A percentile compares a stretch with the other conserved stretches of the same genome.
These are phyloP conservation scores for Sporothrix inflata DNA, from an alignment of 2,329 filamentous ascomycete genomes.

Conservation along the genomic window DNA sequence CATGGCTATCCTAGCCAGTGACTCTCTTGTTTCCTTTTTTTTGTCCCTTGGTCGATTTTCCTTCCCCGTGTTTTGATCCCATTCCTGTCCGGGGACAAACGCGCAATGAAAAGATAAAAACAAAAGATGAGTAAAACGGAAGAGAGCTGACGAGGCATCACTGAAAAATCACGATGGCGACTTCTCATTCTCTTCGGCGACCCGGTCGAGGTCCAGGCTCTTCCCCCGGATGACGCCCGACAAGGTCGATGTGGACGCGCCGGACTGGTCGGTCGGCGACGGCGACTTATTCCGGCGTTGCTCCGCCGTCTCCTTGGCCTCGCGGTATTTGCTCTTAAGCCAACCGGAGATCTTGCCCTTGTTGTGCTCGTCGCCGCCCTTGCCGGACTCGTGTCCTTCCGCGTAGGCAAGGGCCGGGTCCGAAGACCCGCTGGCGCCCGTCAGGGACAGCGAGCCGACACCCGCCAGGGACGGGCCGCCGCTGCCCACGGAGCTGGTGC, in stretches of 20 bases:
- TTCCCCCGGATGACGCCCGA: slow-evolving; percentile 25
- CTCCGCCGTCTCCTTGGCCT: slow-evolving; percentile 60
- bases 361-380: slow-evolving; percentile 45
- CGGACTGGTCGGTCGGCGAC: slow-evolving; percentile 39
- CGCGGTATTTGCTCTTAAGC: slow-evolving; percentile 64
- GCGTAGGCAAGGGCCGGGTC: slow-evolving; percentile 48
- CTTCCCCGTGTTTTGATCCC: not conserved
- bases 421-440: slow-evolving; percentile 55
- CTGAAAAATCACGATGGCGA: not conserved
- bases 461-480: slow-evolving; percentile 42
- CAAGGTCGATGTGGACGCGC: not conserved
- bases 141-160: not conserved
- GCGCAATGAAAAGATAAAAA: not conserved
- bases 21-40: not conserved
- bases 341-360: slow-evolving; percentile 57
- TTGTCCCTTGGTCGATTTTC: not conserved
- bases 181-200: slow-evolving; percentile 29
- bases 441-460: slow-evolving; percentile 51
- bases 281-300: slow-evolving; percentile 61
- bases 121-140: not conserved
- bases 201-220: slow-evolving; percentile 31
- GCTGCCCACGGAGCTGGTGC: slow-evolving; percentile 70
- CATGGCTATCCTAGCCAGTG: not conserved
- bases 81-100: not conserved
- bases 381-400: slow-evolving; percentile 47